Evolutionary conservation across 768 basidiomycete genomes (phyloP), one percentile per base, ranked within the genome.

Genomic region (Coprinellus aureogranulatus): DNA sequence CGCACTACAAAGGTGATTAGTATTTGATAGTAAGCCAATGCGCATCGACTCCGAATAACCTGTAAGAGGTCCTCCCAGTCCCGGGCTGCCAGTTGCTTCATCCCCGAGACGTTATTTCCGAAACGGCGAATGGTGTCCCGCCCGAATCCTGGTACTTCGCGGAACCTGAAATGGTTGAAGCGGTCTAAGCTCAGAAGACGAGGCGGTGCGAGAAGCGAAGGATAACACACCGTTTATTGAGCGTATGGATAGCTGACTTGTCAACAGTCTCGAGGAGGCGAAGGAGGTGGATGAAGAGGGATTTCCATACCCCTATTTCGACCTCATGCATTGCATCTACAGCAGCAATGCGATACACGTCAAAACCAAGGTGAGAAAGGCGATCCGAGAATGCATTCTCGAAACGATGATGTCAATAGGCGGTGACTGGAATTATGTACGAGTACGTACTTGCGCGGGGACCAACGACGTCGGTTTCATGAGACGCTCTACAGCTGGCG

Each of bases 21-120:
- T 3, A 16, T 18, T 2, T 40, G 20, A 3, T 3, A 12, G 28
- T 41, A 4, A 6, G 6, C 28, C 4, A 25, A 22, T 8, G 55
- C 30, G 26, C 14, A 31, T 25, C 3, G 0, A 78, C 59, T 0
- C n/a, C n/a, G 78, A 44, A 48, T 12, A 49, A 69, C 77, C 67
- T 77, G 75, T 0, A 77, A 56, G 2, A 76, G 56, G 47, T 79
- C 76, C 30, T 79, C 71, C 48, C 68, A 78, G 40, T 79, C 74
- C 9, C 66, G 60, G 0, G 72, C 77, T 2, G 71, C 73, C 1
- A 75, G 55, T 23, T 64, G 59, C 27, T 71, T 72, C 65, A 78
- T 67, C 10, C 65, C 66, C 1, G 73, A 70, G 0, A 66, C 70
- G 62, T 78, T 74, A 20, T 58, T 48, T 3, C 47, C 23, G 49